phyloP scores from a whole-genome alignment of 2,329 filamentous ascomycete species.

The Botrytis hyacinthi region DNA sequence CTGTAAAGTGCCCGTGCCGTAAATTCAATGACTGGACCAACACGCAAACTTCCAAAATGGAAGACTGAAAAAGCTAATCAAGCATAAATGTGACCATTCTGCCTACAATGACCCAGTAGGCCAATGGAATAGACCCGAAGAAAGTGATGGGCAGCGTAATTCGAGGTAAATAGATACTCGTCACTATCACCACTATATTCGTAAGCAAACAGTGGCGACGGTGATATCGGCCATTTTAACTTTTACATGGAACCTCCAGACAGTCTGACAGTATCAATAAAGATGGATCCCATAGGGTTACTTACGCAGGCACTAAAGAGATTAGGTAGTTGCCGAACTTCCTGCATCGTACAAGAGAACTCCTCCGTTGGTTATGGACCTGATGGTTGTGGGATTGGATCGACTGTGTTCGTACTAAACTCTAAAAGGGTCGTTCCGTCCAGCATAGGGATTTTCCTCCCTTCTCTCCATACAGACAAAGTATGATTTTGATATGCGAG shows the following conservation, averaged over 20 bases:
- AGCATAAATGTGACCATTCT: background rate
- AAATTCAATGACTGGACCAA: background rate
- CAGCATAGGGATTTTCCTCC: background rate
- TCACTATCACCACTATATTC: conserved; percentile 9
- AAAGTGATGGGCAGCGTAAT: background rate
- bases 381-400: too few species aligned
- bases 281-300: too few species aligned
- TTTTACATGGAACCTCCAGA: background rate
- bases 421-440: background rate
- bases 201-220: conserved; percentile 6
- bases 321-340: background rate
- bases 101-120: background rate
- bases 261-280: background rate
- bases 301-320: background rate
- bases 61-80: background rate
- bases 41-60: background rate
- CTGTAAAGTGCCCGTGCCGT: background rate
- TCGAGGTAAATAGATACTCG: background rate
- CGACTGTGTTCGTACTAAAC: background rate
- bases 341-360: background rate
- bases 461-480: background rate
- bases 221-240: background rate
- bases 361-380: background rate
- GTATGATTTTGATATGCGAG: background rate
- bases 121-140: background rate